phyloP scores from a whole-genome alignment of 306 rosid species.

The Cicer pinnatifidum region DNA sequence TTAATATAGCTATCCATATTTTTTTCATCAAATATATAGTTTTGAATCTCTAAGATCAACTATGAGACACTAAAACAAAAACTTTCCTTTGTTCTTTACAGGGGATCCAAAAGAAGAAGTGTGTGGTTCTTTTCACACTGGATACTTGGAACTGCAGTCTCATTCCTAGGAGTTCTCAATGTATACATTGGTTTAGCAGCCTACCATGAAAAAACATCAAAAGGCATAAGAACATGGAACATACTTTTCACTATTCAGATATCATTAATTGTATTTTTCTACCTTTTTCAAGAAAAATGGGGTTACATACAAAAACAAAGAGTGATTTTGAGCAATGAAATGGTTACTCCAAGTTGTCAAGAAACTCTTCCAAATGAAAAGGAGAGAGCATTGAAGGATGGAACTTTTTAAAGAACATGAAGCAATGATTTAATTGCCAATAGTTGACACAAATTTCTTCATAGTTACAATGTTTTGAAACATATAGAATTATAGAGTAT shows the following conservation, averaged over 20 bases:
- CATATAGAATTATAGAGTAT: slow-evolving; percentile 12
- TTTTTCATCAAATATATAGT: not conserved
- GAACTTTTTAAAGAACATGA: slow-evolving; percentile 56
- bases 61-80: not conserved
- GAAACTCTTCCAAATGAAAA: slow-evolving; percentile 46
- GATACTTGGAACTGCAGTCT: slow-evolving; percentile 69
- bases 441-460: slow-evolving; percentile 16
- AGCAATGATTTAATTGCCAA: not conserved
- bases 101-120: slow-evolving; percentile 77
- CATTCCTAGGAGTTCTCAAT: slow-evolving; percentile 69
- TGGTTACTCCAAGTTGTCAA: slow-evolving; percentile 39
- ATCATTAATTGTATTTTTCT: slow-evolving; percentile 61
- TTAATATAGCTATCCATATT: not conserved
- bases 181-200: slow-evolving; percentile 77
- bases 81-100: slow-evolving; percentile 33
- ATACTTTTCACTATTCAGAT: slow-evolving; percentile 70
- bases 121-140: slow-evolving; percentile 78
- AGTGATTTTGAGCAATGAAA: slow-evolving; percentile 55
- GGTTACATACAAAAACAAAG: slow-evolving; percentile 67
- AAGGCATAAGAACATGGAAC: slow-evolving; percentile 62
- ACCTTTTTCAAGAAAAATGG: slow-evolving; percentile 96
- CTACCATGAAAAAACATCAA: slow-evolving; percentile 75
- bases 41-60: not conserved
- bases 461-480: slow-evolving; percentile 37
- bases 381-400: slow-evolving; percentile 48